Evolutionary conservation across 345 rosid species (phyloP).

Genomic region (Combretum micranthum): DNA sequence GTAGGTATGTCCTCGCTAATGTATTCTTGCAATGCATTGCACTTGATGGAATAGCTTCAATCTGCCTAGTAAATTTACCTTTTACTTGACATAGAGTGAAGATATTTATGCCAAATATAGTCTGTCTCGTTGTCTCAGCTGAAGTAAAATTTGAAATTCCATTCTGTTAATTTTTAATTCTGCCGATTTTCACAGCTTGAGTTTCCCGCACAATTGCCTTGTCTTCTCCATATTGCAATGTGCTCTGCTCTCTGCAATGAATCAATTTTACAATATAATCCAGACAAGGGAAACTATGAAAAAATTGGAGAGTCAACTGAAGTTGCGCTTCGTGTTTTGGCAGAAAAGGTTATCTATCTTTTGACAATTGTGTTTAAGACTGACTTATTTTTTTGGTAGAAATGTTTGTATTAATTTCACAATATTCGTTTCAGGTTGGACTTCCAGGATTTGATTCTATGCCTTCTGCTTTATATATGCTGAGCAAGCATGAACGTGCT

Average conservation of each 20-base stretch:
- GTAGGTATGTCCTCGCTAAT: too few species aligned
- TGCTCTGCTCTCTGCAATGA: constrained; percentile 97
- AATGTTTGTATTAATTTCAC: too few species aligned
- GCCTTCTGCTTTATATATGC: constrained; percentile 83
- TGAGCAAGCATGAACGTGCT: constrained; percentile 97
- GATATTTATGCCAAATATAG: neutral
- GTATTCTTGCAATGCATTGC: neutral
- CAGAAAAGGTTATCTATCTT: constrained; percentile 67
- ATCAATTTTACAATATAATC: constrained; percentile 91
- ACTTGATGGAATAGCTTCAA: neutral
- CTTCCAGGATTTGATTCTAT: constrained; percentile 99
- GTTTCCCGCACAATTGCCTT: constrained; percentile 82
- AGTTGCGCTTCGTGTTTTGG: constrained; percentile 93
- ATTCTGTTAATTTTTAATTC: constrained; percentile 1
- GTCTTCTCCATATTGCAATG: constrained; percentile 92
- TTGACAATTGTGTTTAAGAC: too few species aligned
- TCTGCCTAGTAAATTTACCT: neutral
- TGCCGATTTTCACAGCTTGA: constrained; percentile 61
- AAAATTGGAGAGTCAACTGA: constrained; percentile 99
- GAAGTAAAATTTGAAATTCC: neutral
- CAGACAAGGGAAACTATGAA: constrained; percentile 81
- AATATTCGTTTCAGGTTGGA: constrained; percentile 64
- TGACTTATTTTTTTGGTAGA: too few species aligned
- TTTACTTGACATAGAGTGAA: neutral
- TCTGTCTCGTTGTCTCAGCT: neutral